Percentiles rank a stretch among this genome's conserved stretches.
These are phyloP conservation scores for Ambrosia trifida DNA, from an alignment of 129 eudicot genomes.

Conservation along the genomic window DNA sequence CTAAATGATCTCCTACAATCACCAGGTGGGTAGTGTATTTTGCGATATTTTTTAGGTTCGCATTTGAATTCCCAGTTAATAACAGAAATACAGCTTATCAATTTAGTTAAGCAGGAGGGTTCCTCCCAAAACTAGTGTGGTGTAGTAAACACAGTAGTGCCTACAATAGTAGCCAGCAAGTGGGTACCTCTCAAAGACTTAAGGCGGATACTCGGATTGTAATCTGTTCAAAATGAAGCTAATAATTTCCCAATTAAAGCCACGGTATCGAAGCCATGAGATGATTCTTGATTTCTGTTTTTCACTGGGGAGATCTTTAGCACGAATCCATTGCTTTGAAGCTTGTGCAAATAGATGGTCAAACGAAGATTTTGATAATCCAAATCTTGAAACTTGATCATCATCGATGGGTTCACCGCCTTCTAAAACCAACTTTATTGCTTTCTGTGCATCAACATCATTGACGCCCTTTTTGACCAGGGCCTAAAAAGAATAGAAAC, in stretches of 20 bases:
- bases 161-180: slow-evolving; percentile 12
- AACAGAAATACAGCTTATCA: slow-evolving; percentile 25
- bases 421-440: slow-evolving; percentile 71
- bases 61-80: slow-evolving; percentile 20
- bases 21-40: no score
- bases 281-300: slow-evolving; percentile 67
- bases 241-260: slow-evolving; percentile 67
- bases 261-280: slow-evolving; percentile 93
- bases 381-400: slow-evolving; percentile 47
- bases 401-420: slow-evolving; percentile 44
- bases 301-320: slow-evolving; percentile 49
- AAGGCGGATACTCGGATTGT: slow-evolving; percentile 55
- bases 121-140: slow-evolving; percentile 16
- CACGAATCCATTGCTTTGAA: slow-evolving; percentile 77
- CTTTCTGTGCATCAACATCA: slow-evolving; percentile 68
- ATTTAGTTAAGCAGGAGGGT: slow-evolving; percentile 8
- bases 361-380: slow-evolving; percentile 62
- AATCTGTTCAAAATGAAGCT: slow-evolving; percentile 60
- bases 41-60: background rate
- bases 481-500: slow-evolving; percentile 44
- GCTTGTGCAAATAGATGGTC: slow-evolving; percentile 73
- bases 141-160: slow-evolving; percentile 19
- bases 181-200: slow-evolving; percentile 14
- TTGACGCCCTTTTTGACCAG: slow-evolving; percentile 64
- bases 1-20: no score